Evolutionary conservation across 2,329 filamentous ascomycete species (phyloP).

Genomic region (Cercospora sp.): DNA sequence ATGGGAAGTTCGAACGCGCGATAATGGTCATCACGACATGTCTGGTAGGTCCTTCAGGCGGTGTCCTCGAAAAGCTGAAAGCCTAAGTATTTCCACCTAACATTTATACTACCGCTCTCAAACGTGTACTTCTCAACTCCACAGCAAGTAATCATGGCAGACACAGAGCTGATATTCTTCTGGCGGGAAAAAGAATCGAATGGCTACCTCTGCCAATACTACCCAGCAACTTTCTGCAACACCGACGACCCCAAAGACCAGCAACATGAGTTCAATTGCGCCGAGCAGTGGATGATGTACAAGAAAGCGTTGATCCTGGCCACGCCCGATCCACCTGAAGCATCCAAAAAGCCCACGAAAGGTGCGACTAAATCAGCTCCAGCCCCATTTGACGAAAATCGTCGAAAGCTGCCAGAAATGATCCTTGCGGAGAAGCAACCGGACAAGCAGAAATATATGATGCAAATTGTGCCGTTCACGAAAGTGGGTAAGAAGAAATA

Average conservation of each 20-base stretch:
- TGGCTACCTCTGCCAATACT: slow-evolving; percentile 65
- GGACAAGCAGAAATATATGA: slow-evolving; percentile 53
- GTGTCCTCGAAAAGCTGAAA: not conserved
- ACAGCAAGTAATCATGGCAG: not conserved
- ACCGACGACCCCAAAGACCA: slow-evolving; percentile 28
- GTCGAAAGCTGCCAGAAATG: slow-evolving; percentile 42
- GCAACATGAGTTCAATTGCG: slow-evolving; percentile 37
- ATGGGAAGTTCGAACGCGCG: not conserved
- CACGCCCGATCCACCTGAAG: not conserved
- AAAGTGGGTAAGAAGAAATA: slow-evolving; percentile 47
- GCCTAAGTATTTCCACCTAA: not conserved
- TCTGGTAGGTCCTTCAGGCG: not conserved
- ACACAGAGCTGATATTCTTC: slow-evolving; percentile 37
- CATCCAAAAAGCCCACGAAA: not conserved
- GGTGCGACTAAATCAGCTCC: not conserved
- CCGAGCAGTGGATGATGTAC: slow-evolving; percentile 53
- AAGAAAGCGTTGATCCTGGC: slow-evolving; percentile 39
- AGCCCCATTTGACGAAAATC: not conserved
- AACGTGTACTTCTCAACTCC: not conserved
- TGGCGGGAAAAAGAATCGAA: slow-evolving; percentile 46
- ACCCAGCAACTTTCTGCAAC: slow-evolving; percentile 50
- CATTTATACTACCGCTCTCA: not conserved
- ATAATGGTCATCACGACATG: not conserved
- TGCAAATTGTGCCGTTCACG: slow-evolving; percentile 53
- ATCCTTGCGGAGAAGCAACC: slow-evolving; percentile 54